Conservation (phyloP, 768 basidiomycete species). For the Podaxis sp. region DNA sequence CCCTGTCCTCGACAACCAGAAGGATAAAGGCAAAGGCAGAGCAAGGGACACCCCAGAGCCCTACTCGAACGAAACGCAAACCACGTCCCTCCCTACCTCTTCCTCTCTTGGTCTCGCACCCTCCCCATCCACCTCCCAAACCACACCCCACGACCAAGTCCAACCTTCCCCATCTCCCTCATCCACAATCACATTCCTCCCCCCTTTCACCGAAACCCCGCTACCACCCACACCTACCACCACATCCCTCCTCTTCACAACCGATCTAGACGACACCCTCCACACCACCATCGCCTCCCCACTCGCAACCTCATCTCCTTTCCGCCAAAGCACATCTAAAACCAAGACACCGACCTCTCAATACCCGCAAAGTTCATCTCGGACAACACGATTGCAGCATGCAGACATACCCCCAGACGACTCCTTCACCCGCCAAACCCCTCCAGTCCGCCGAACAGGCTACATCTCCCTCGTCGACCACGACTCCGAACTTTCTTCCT, state of each 20-base stretch:
- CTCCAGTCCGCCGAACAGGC: slow-evolving; percentile 12
- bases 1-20: not conserved
- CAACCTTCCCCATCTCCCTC: slow-evolving; percentile 22
- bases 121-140: too few species aligned
- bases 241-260: slow-evolving; percentile 28
- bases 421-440: slow-evolving; percentile 3
- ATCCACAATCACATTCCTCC: slow-evolving; percentile 17
- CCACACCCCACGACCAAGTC: not conserved
- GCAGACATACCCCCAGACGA: not conserved
- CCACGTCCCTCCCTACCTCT: too few species aligned
- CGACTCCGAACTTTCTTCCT: slow-evolving; percentile 16
- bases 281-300: slow-evolving; percentile 12
- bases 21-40: too few species aligned
- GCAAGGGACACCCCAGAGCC: too few species aligned
- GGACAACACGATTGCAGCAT: not conserved
- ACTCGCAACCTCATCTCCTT: not conserved
- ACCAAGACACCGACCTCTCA: not conserved
- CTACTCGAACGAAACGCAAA: too few species aligned
- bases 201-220: slow-evolving; percentile 9
- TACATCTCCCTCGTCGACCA: slow-evolving; percentile 18
- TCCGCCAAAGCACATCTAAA: not conserved
- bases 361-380: not conserved
- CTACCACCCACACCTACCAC: slow-evolving; percentile 14
- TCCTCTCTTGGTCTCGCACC: too few species aligned
- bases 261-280: not conserved